Base-by-base conservation (phyloP, 257 asterid genomes). In the Verbascum thapsus region DNA sequence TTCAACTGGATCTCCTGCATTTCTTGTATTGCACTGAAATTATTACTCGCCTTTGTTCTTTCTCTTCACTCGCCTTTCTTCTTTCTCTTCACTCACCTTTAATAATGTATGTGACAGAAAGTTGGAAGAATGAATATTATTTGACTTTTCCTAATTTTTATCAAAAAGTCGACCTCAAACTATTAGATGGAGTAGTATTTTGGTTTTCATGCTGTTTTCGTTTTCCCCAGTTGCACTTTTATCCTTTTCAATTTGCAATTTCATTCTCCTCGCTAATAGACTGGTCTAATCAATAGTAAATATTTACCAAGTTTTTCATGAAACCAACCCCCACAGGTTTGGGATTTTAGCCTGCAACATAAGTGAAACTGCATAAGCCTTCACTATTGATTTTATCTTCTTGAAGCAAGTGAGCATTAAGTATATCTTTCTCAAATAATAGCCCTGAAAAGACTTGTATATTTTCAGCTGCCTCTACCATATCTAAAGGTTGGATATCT, bases 401-500 rank as follows among this genome's bases (percentile, higher is more conserved):
- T 57, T n/a, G n/a, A n/a, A 50, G 19, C 43, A 13, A 12, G 44
- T 18, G 10, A 53, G 19, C 10, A 8, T n/a, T 2, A n/a, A n/a
- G 18, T 11, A 39, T 20, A 30, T 15, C 15, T n/a, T 56, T 60
- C 50, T 62, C 45, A 13, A 37, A 19, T 58, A 43, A 35, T 37
- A 40, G n/a, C 54, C 19, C 77, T 80, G 69, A 73, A 53, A 35
- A 54, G 54, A 44, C 41, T 53, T 67, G 35, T 68, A 22, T 44
- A 53, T 81, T 79, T 68, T 41, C 97, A 94, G 99, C 88, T 94
- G 62, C 99, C 99, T 51, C 84, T 94, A 58, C 99, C 99, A 50
- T 87, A 77, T 72, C 81, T 94, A 44, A 90, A 90, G 87, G 81
- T 85, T 47, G 99, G 99, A 62, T 90, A 90, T 76, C 73, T 94